phyloP scores from a whole-genome alignment of 208 protist genomes.

The Phytomonas francai region DNA sequence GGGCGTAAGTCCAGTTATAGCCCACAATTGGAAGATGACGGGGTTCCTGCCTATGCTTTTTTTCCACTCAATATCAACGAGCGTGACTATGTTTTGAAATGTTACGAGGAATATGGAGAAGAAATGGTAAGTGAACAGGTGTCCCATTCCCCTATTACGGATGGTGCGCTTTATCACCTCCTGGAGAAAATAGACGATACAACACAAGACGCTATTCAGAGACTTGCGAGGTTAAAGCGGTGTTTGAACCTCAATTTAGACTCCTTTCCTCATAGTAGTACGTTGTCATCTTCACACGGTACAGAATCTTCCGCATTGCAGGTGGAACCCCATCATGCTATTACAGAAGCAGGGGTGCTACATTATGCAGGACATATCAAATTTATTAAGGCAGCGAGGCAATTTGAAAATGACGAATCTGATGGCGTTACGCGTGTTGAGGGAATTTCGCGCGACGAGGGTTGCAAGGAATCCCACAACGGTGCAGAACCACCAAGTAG shows the following conservation, averaged over 20 bases:
- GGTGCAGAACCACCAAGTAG: no score
- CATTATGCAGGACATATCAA: background rate
- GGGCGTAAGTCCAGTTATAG: background rate
- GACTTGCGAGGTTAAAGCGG: background rate
- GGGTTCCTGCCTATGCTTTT: background rate
- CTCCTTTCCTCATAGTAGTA: background rate
- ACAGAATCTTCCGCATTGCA: no score
- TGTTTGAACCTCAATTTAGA: background rate
- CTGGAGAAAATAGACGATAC: background rate
- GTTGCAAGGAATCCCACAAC: no score
- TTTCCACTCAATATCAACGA: background rate
- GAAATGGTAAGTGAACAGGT: background rate
- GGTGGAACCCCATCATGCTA: background rate
- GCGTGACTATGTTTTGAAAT: background rate
- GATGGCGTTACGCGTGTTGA: no score
- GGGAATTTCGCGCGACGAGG: background rate
- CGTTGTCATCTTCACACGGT: no score
- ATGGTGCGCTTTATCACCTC: background rate
- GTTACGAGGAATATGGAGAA: background rate
- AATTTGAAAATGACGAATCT: background rate
- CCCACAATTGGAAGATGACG: background rate
- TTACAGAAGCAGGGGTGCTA: background rate
- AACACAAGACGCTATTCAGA: background rate
- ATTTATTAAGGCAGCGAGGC: background rate
- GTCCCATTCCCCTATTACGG: background rate